phyloP scores from a whole-genome alignment of 2,329 filamentous ascomycete genomes.

The Xylaria sp. region DNA sequence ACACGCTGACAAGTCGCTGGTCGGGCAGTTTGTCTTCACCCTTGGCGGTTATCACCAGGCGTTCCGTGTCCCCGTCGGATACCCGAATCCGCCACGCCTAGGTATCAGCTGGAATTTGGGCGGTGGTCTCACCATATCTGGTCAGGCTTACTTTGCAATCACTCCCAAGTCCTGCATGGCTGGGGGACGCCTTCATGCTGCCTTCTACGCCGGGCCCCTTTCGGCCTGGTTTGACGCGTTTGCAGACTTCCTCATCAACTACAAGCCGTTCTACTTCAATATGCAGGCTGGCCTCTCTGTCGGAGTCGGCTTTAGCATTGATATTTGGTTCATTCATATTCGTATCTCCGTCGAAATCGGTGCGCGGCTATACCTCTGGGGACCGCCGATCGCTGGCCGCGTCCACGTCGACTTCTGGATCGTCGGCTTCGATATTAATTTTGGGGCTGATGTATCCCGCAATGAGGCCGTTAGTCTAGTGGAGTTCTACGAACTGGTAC shows the following conservation, averaged over 20 bases:
- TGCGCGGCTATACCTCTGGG: constrained; percentile 46
- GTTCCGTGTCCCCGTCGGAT: constrained; percentile 51
- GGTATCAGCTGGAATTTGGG: constrained; percentile 53
- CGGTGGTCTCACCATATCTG: constrained; percentile 50
- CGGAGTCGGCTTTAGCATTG: constrained; percentile 45
- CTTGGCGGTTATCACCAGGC: constrained; percentile 59
- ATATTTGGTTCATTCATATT: constrained; percentile 46
- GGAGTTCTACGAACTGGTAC: constrained; percentile 26
- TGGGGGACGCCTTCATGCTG: constrained; percentile 51
- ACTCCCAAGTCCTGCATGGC: constrained; percentile 58
- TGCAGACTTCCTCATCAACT: constrained; percentile 57
- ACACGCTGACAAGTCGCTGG: constrained; percentile 25
- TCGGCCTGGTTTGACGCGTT: constrained; percentile 55
- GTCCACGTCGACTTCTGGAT: constrained; percentile 52
- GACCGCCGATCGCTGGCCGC: constrained; percentile 47
- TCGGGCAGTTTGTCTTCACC: constrained; percentile 59
- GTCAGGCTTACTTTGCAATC: constrained; percentile 59
- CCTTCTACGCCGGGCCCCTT: constrained; percentile 47
- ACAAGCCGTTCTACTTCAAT: constrained; percentile 53
- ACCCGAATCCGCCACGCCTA: constrained; percentile 35
- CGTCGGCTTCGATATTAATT: constrained; percentile 31
- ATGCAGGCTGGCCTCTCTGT: constrained; percentile 48
- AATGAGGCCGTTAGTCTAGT: constrained; percentile 18
- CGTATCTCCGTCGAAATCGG: constrained; percentile 47
- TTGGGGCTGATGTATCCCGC: background rate